Base-by-base conservation (phyloP, 345 rosid genomes). In the Populus alba region DNA sequence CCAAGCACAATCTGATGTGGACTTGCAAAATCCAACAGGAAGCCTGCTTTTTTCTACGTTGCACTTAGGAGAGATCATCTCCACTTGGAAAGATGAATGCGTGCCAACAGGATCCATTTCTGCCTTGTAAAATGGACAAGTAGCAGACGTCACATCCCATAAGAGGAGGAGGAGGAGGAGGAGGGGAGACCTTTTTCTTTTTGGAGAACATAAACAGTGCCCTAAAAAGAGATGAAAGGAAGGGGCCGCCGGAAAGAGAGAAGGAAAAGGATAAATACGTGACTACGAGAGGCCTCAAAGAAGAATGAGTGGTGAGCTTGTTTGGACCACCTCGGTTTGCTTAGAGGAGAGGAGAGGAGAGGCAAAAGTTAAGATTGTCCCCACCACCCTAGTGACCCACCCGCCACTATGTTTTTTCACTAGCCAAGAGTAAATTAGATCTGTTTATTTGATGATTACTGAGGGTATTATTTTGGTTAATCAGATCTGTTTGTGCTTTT, bases 61-160 rank as follows among this genome's bases (percentile, higher is more conserved):
- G 70, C 45, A 22, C 20, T 37, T 43, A 6, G 66, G 25, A 27
- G 61, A 79, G 83, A 70, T 61, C 22, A 73, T 61, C 22, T 77
- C 81, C 86, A 86, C 84, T 77, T 82, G 86, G 81, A 68, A 0
- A 6, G 71, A 72, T 69, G 80, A 65, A 37, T 78, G 80, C 79
- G 70, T 66, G 77, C 78, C 82, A 75, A 66, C 74, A 7, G 8
- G 51, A 68, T 71, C 62, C 68, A 81, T 69, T 66, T 62, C 61
- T 2, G 6, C 41, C 22, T 22, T 17, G 16, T 31, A 0, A 2
- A 33, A 33, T 1, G 1, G 66, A 82, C 83, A 85, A 66, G 51
- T 79, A 82, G 51, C 62, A 8, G 10, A 66, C 73, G 73, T 81
- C 85, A 77, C 66, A 31, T 25, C 77, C 80, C 81, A 71, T n/a